Evolutionary conservation across 768 basidiomycete species (phyloP).

Genomic region (Lepiota subincarnata): DNA sequence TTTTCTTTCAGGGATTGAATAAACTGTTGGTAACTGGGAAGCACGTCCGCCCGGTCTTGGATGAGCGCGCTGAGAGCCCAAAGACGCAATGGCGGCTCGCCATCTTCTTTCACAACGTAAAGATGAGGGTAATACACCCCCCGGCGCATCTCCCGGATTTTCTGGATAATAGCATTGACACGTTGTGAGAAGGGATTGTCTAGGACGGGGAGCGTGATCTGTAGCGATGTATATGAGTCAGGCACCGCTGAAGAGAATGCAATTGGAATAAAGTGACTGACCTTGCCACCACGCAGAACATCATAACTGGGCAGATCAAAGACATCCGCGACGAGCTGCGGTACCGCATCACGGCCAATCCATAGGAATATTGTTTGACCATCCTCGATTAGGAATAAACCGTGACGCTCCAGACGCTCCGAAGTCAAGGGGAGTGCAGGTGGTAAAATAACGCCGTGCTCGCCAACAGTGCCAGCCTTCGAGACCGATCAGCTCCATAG

Average conservation of each 20-base stretch:
- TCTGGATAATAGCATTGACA: conserved; percentile 89
- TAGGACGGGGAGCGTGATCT: conserved; percentile 86
- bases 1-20: conserved; percentile 88
- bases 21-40: conserved; percentile 96
- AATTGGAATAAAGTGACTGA: conserved; percentile 24
- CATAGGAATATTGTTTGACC: conserved; percentile 97
- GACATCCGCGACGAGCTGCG: conserved; percentile 89
- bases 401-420: conserved; percentile 93
- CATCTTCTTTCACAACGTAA: conserved; percentile 97
- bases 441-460: conserved; percentile 84
- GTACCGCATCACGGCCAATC: conserved; percentile 98
- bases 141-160: conserved; percentile 90
- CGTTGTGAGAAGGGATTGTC: conserved; percentile 97
- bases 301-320: conserved; percentile 89
- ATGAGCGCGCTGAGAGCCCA: conserved; percentile 95
- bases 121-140: conserved; percentile 92
- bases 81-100: conserved; percentile 87
- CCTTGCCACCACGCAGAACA: conserved; percentile 91
- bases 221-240: conserved; percentile 4
- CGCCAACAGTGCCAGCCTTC: conserved; percentile 88
- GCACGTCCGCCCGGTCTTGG: conserved; percentile 91
- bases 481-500: conserved; percentile 7
- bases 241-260: background rate
- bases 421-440: conserved; percentile 86
- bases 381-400: conserved; percentile 95